Conservation (phyloP, 2,329 filamentous ascomycete species). For the Botrytis elliptica region DNA sequence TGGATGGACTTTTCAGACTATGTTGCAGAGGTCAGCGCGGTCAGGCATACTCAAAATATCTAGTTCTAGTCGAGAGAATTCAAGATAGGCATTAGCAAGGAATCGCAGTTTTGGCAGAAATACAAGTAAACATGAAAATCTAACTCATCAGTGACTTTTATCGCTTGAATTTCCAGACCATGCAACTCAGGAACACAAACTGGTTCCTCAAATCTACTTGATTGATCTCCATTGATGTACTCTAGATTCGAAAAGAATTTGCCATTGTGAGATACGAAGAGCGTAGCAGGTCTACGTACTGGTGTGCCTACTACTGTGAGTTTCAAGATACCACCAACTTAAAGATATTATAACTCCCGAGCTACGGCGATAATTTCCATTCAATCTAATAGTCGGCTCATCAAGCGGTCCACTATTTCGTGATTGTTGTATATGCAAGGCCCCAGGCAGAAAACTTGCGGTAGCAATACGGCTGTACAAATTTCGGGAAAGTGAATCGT, state of each 20-base stretch:
- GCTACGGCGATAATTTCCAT: not conserved
- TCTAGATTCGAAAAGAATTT: not conserved
- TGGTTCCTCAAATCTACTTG: not conserved
- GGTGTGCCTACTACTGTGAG: not conserved
- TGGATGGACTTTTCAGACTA: not conserved
- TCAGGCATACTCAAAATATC: not conserved
- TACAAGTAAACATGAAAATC: not conserved
- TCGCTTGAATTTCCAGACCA: not conserved
- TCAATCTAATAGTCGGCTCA: not conserved
- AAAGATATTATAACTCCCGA: not conserved
- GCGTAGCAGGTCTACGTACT: not conserved
- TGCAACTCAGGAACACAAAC: not conserved
- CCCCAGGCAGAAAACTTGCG: accelerated
- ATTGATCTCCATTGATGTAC: not conserved
- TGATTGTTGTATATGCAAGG: not conserved
- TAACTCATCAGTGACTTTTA: not conserved
- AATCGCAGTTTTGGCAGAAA: not conserved
- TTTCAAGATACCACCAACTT: accelerated
- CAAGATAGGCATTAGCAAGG: not conserved
- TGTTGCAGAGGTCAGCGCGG: not conserved
- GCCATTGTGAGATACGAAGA: not conserved
- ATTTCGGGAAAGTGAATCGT: not conserved
- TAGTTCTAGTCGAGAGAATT: not conserved
- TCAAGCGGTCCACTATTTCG: too few relatives aligned
- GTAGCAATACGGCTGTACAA: not conserved